Conservation (phyloP, 2,329 filamentous ascomycete species). For the Penicillium sp. region DNA sequence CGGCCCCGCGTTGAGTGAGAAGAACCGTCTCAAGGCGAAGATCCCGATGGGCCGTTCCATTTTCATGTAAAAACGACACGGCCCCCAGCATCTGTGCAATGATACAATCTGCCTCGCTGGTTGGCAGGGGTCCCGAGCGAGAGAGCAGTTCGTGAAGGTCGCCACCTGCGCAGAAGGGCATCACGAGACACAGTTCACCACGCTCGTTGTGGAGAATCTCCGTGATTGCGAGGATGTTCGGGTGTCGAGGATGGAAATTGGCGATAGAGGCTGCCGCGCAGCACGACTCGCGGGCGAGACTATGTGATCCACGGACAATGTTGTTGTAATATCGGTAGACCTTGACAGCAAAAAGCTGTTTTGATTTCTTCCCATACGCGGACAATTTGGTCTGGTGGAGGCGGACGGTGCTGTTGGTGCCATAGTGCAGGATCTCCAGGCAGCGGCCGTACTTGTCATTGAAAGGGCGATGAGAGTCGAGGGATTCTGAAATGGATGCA, state of each 20-base stretch:
- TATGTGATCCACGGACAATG: slow-evolving; percentile 4
- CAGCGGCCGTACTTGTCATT: slow-evolving; percentile 22
- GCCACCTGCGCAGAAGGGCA: slow-evolving; percentile 63
- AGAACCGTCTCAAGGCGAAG: slow-evolving; percentile 93
- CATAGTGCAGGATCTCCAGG: slow-evolving; percentile 25
- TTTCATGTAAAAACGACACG: slow-evolving; percentile 62
- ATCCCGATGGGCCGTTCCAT: slow-evolving; percentile 85
- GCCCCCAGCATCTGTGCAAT: slow-evolving; percentile 58
- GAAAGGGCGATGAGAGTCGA: slow-evolving; percentile 8
- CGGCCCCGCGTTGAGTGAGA: slow-evolving; percentile 69
- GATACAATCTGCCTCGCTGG: slow-evolving; percentile 78
- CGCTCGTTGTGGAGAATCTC: slow-evolving; percentile 25
- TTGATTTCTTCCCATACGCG: not conserved
- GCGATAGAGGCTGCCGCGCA: slow-evolving; percentile 5
- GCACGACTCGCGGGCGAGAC: not conserved
- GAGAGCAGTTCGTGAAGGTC: slow-evolving; percentile 80
- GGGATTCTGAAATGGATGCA: not conserved
- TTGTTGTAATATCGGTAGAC: slow-evolving; percentile 22
- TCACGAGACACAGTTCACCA: slow-evolving; percentile 25
- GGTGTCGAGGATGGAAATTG: slow-evolving; percentile 20
- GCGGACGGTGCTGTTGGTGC: slow-evolving; percentile 21
- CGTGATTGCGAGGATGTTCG: slow-evolving; percentile 24
- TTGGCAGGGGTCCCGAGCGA: slow-evolving; percentile 68
- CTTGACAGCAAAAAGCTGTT: slow-evolving; percentile 23
- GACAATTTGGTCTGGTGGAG: slow-evolving; percentile 15